Conservation (phyloP, 2,329 filamentous ascomycete species). For the Paramyrothecium roridum region DNA sequence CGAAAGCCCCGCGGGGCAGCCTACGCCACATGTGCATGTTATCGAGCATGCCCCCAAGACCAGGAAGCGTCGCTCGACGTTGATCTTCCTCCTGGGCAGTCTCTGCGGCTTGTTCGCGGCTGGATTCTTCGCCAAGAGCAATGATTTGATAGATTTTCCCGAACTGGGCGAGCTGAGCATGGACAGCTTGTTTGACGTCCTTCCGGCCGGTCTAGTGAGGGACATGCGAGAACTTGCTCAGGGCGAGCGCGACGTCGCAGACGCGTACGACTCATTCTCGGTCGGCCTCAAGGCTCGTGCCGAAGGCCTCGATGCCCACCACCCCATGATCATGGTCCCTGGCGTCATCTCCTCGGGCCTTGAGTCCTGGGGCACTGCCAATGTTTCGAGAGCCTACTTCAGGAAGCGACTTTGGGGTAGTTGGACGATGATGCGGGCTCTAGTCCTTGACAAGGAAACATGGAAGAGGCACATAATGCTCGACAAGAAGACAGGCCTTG, state of each 20-base stretch:
- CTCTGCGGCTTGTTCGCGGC: conserved; percentile 88
- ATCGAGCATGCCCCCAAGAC: conserved; percentile 43
- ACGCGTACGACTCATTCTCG: conserved; percentile 91
- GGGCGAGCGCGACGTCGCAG: conserved; percentile 76
- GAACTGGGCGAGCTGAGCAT: conserved; percentile 72
- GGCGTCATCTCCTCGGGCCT: conserved; percentile 96
- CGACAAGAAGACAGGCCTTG: conserved; percentile 84
- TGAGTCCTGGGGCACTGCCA: conserved; percentile 92
- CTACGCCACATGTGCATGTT: conserved; percentile 35
- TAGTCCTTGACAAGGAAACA: conserved; percentile 86
- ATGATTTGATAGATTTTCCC: conserved; percentile 82
- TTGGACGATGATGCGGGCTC: conserved; percentile 97
- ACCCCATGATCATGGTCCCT: conserved; percentile 95
- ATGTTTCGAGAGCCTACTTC: conserved; percentile 84
- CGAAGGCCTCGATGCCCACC: conserved; percentile 77
- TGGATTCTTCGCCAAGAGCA: conserved; percentile 83
- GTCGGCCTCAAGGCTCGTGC: conserved; percentile 79
- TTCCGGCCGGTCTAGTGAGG: conserved; percentile 80
- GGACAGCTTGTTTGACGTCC: conserved; percentile 80
- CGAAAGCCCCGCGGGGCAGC: conserved; percentile 19
- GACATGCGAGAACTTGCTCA: conserved; percentile 86
- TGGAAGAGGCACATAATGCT: conserved; percentile 99
- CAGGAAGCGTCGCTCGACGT: conserved; percentile 71
- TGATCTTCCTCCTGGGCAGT: conserved; percentile 85
- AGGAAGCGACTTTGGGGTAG: conserved; percentile 93